Evolutionary conservation across 73 alveolate genomes (phyloP).

Genomic region (Stentor coeruleus): DNA sequence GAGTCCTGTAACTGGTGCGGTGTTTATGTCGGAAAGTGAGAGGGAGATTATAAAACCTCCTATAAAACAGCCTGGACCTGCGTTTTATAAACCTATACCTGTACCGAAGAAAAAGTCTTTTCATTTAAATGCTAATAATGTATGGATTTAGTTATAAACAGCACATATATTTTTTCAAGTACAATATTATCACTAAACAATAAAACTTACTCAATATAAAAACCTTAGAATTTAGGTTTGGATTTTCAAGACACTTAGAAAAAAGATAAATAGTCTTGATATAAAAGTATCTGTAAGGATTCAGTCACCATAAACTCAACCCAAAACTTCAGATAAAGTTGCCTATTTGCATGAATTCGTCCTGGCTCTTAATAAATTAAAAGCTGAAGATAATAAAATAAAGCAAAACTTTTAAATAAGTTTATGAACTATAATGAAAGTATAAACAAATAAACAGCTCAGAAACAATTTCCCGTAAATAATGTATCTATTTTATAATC

Average conservation of each 20-base stretch:
- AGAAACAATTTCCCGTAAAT: background rate
- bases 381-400: background rate
- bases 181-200: background rate
- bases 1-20: too few species aligned
- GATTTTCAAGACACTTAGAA: slow-evolving; percentile 23
- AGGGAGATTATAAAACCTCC: too few species aligned
- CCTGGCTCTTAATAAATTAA: background rate
- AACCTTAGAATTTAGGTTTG: background rate
- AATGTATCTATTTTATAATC: background rate
- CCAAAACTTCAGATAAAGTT: background rate
- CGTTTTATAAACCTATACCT: too few species aligned
- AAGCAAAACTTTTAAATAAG: background rate
- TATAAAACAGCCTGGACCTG: too few species aligned
- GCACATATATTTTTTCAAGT: background rate
- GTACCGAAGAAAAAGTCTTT: too few species aligned
- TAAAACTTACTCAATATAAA: background rate
- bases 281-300: slow-evolving; percentile 7
- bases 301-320: too few species aligned
- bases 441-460: background rate
- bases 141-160: too few species aligned
- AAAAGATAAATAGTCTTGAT: background rate
- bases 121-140: too few species aligned
- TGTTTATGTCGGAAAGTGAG: too few species aligned
- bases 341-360: background rate
- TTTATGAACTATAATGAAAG: slow-evolving; percentile 6